Conservation (phyloP, 805 yeast genomes). For the Cyberlindnera xishuangbannaensis region DNA sequence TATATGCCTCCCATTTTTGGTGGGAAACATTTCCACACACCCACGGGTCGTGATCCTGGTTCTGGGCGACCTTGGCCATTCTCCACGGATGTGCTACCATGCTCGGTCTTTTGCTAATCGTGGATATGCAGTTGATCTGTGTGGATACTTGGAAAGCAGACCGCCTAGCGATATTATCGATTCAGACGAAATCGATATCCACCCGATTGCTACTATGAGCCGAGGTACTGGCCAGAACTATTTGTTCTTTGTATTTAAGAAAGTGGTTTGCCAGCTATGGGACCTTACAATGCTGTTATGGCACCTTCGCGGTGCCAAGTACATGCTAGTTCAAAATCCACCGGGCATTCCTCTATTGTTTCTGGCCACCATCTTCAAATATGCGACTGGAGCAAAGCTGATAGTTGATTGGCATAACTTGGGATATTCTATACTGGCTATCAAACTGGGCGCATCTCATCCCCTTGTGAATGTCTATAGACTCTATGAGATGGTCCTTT, state of each 20-base stretch:
- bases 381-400: conserved; percentile 50
- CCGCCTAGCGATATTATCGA: conserved; percentile 47
- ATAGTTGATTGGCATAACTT: conserved; percentile 96
- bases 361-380: conserved; percentile 49
- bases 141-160: conserved; percentile 69
- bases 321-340: conserved; percentile 80
- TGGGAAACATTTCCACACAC: conserved; percentile 31
- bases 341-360: conserved; percentile 84
- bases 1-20: conserved; percentile 29
- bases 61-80: conserved; percentile 89
- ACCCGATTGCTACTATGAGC: conserved; percentile 36
- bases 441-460: conserved; percentile 49
- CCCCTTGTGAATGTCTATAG: conserved; percentile 57
- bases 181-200: conserved; percentile 46
- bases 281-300: conserved; percentile 44
- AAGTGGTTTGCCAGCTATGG: conserved; percentile 52
- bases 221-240: conserved; percentile 43
- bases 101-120: conserved; percentile 64
- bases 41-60: conserved; percentile 73
- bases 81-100: conserved; percentile 93
- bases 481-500: conserved; percentile 57
- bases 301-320: conserved; percentile 55
- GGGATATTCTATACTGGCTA: conserved; percentile 74
- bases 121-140: conserved; percentile 72
- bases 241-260: conserved; percentile 47